These are phyloP conservation scores for Trichophyton equinum DNA, from an alignment of 2,329 filamentous ascomycete species.

Conservation along the genomic window DNA sequence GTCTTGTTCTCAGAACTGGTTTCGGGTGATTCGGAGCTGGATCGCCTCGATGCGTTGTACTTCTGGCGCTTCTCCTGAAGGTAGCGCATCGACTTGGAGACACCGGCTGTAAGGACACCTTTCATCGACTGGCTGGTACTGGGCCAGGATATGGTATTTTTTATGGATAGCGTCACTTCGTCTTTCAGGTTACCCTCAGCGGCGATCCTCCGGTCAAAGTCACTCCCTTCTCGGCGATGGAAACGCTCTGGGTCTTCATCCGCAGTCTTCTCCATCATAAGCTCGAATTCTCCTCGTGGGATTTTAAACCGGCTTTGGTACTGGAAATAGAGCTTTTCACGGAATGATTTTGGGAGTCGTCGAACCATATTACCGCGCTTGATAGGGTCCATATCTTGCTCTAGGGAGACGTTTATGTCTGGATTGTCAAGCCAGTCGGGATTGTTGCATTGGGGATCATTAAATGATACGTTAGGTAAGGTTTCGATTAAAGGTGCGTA, in stretches of 20 bases:
- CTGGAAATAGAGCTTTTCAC: conserved; percentile 81
- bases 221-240: conserved; percentile 61
- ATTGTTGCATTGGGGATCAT: conserved; percentile 47
- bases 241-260: conserved; percentile 56
- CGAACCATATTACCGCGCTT: conserved; percentile 94
- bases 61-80: conserved; percentile 58
- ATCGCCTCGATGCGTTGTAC: not conserved
- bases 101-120: conserved; percentile 65
- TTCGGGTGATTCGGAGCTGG: not conserved
- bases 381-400: conserved; percentile 84
- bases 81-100: conserved; percentile 59
- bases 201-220: conserved; percentile 77
- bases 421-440: conserved; percentile 53
- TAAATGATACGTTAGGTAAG: conserved; percentile 75
- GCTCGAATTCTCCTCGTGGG: conserved; percentile 67
- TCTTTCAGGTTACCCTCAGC: conserved; percentile 55
- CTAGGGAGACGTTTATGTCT: conserved; percentile 52
- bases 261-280: conserved; percentile 65
- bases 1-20: not conserved
- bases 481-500: conserved; percentile 84
- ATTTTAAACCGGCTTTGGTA: conserved; percentile 88
- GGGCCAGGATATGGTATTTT: conserved; percentile 83
- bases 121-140: conserved; percentile 81
- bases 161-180: conserved; percentile 64
- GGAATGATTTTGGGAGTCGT: conserved; percentile 73